Conservation (phyloP, 495 filamentous ascomycete species). For the Oidiodendron maius region DNA sequence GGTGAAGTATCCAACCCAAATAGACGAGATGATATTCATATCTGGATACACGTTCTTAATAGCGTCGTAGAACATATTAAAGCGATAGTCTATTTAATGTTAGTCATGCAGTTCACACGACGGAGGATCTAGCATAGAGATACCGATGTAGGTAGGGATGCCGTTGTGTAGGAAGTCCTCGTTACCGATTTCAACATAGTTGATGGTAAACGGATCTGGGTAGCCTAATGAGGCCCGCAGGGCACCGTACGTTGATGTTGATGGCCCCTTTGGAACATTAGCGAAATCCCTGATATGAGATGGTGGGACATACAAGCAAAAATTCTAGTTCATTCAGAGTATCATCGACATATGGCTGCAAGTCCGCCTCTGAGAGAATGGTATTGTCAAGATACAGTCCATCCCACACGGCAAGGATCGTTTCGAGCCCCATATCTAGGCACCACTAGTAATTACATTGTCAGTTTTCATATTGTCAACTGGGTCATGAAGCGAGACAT, state of each 20-base stretch:
- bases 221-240: conserved; percentile 3
- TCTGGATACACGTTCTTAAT: conserved; percentile 41
- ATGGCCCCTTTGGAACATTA: background rate
- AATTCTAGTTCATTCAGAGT: conserved; percentile 26
- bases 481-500: conserved; percentile 17
- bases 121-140: background rate
- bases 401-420: conserved; percentile 42
- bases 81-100: conserved; percentile 27
- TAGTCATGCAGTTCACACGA: background rate
- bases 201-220: conserved; percentile 2
- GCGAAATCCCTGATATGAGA: background rate
- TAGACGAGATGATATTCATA: conserved; percentile 38
- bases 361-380: conserved; percentile 18
- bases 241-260: conserved; percentile 5
- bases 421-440: conserved; percentile 43
- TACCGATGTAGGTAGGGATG: conserved; percentile 26
- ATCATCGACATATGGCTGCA: conserved; percentile 19
- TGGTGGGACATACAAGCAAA: conserved; percentile 1
- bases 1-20: too few relatives aligned
- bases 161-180: conserved; percentile 44
- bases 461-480: conserved; percentile 38
- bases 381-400: conserved; percentile 37
- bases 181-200: conserved; percentile 33
- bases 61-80: conserved; percentile 38
- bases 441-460: too few relatives aligned